These are phyloP conservation scores for Amanita subjunquillea DNA, from an alignment of 768 basidiomycete genomes.

Conservation along the genomic window DNA sequence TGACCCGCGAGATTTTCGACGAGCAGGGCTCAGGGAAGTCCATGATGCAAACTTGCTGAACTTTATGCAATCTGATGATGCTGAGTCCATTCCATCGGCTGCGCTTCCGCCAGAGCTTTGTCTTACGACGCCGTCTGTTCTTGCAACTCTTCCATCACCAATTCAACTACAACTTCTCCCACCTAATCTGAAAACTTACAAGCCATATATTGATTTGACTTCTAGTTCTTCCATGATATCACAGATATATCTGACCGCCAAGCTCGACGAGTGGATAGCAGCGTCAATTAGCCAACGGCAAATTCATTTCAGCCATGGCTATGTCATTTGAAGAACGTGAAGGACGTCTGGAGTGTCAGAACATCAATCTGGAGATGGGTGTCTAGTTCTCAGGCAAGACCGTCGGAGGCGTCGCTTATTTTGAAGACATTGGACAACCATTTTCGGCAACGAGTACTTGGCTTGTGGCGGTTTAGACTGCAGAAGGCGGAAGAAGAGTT, in stretches of 20 bases:
- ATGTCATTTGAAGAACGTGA: conserved; percentile 41
- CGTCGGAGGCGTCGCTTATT: conserved; percentile 35
- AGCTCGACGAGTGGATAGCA: conserved; percentile 55
- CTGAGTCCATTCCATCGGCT: conserved; percentile 20
- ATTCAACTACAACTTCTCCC: conserved; percentile 77
- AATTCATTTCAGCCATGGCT: conserved; percentile 47
- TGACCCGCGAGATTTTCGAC: conserved; percentile 49
- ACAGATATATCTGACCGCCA: conserved; percentile 29
- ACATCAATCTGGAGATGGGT: conserved; percentile 39
- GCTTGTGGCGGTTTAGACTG: conserved; percentile 49
- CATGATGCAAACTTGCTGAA: conserved; percentile 48
- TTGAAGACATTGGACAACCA: conserved; percentile 38
- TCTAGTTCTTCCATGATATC: conserved; percentile 46
- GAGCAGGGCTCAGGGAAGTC: conserved; percentile 24
- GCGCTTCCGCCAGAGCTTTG: conserved; percentile 28
- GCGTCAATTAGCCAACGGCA: conserved; percentile 37
- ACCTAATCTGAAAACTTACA: conserved; percentile 59
- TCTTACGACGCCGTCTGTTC: conserved; percentile 57
- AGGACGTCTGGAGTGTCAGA: conserved; percentile 67
- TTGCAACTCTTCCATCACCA: conserved; percentile 71
- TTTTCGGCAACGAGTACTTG: conserved; percentile 40
- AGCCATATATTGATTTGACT: conserved; percentile 72
- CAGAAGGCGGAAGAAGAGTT: conserved; percentile 35
- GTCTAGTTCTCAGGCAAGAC: conserved; percentile 30
- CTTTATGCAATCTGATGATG: conserved; percentile 40